These are phyloP conservation scores for Coccomyxa subellipsoidea DNA, from an alignment of 163 green algal genomes.

Conservation along the genomic window DNA sequence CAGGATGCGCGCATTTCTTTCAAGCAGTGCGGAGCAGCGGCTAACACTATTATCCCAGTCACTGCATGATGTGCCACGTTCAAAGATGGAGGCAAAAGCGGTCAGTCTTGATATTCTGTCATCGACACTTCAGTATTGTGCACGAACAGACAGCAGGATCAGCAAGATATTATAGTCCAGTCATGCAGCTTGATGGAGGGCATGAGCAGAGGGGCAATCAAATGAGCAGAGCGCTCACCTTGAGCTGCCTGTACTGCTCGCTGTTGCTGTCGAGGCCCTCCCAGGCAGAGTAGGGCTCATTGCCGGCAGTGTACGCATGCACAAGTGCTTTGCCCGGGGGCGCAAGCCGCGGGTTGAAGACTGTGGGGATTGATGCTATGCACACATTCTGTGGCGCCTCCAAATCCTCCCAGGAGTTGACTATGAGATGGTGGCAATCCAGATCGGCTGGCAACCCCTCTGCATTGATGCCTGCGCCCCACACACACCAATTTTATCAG, in stretches of 20 bases:
- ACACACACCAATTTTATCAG: neutral
- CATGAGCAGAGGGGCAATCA: neutral
- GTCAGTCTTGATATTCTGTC: too few relatives aligned
- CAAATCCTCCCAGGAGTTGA: slow-evolving; percentile 56
- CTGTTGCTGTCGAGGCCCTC: slow-evolving; percentile 55
- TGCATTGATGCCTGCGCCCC: slow-evolving; percentile 68
- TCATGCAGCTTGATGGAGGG: neutral
- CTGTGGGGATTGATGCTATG: slow-evolving; percentile 54
- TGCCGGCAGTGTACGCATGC: slow-evolving; percentile 80
- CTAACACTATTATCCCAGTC: too few relatives aligned
- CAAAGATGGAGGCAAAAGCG: too few relatives aligned
- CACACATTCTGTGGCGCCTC: slow-evolving; percentile 63
- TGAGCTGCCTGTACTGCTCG: slow-evolving; percentile 69
- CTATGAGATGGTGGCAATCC: slow-evolving; percentile 77
- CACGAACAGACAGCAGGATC: too few relatives aligned
- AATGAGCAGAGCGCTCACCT: slow-evolving; percentile 28
- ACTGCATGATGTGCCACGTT: too few relatives aligned
- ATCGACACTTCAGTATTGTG: too few relatives aligned
- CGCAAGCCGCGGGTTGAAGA: slow-evolving; percentile 71
- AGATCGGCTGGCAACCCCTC: slow-evolving; percentile 58
- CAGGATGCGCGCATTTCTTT: too few relatives aligned
- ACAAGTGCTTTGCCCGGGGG: slow-evolving; percentile 72
- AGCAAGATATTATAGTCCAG: too few relatives aligned
- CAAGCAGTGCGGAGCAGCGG: too few relatives aligned
- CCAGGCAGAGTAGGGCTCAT: slow-evolving; percentile 80